Evolutionary conservation across 768 basidiomycete species (phyloP).

Genomic region (Saitozyma sp.): DNA sequence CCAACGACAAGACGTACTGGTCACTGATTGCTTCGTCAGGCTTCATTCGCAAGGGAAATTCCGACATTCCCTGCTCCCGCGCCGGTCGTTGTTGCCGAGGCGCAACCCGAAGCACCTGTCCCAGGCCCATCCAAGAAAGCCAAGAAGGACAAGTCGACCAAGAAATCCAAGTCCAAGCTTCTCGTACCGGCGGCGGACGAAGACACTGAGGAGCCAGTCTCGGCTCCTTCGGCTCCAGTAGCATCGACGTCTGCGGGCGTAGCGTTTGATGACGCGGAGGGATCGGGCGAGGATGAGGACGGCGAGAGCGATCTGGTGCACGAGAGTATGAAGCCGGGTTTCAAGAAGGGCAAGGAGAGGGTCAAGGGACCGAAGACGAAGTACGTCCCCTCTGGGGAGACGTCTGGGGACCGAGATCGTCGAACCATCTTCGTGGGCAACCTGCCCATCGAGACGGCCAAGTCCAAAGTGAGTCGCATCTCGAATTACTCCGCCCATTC

Average conservation of each 20-base stretch:
- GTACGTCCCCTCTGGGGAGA: constrained; percentile 68
- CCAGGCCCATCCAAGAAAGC: constrained; percentile 17
- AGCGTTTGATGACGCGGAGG: neutral
- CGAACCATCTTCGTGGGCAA: constrained; percentile 94
- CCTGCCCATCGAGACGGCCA: constrained; percentile 71
- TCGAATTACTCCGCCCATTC: too few relatives aligned
- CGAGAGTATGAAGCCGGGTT: constrained; percentile 59
- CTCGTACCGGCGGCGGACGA: neutral
- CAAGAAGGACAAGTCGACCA: constrained; percentile 10
- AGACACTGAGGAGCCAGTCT: too few relatives aligned
- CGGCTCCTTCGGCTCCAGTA: too few relatives aligned
- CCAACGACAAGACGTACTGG: neutral
- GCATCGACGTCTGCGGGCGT: too few relatives aligned
- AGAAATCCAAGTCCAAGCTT: neutral
- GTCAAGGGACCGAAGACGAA: constrained; percentile 52
- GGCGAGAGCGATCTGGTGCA: constrained; percentile 60
- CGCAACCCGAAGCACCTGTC: constrained; percentile 16
- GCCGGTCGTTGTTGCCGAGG: constrained; percentile 1
- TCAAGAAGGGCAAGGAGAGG: constrained; percentile 30
- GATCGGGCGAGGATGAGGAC: constrained; percentile 14
- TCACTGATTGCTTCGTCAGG: neutral
- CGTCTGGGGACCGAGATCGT: constrained; percentile 67
- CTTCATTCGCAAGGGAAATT: constrained; percentile 14
- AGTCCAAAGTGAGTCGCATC: constrained; percentile 64
- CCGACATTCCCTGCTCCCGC: constrained; percentile 7